A percentile compares a stretch with the other conserved stretches of the same genome.
phyloP scores from a whole-genome alignment of 345 rosid genomes.

The Gossypium bickii region DNA sequence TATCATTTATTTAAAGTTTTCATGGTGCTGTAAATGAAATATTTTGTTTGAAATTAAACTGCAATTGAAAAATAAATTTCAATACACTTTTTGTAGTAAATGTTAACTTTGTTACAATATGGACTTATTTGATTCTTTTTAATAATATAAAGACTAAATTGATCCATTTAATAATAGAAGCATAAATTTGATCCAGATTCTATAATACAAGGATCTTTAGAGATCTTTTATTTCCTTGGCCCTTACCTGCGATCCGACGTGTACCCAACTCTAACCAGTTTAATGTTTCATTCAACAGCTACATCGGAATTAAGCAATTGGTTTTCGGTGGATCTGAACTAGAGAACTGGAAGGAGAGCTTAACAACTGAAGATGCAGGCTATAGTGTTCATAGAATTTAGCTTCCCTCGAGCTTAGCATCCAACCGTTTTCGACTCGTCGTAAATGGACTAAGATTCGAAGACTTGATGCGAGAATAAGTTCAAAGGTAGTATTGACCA shows the following conservation, averaged over 20 bases:
- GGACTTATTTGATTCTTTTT: too few relatives aligned
- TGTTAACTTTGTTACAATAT: too few relatives aligned
- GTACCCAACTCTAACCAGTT: background rate
- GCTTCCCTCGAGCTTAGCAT: background rate
- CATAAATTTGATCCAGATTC: too few relatives aligned
- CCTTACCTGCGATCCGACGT: background rate
- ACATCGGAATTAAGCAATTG: constrained; percentile 74
- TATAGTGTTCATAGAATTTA: constrained; percentile 68
- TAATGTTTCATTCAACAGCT: constrained; percentile 37
- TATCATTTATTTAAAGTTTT: too few relatives aligned
- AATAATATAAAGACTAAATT: too few relatives aligned
- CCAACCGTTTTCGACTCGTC: background rate
- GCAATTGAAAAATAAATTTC: too few relatives aligned
- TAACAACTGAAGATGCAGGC: constrained; percentile 68
- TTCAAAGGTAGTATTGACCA: background rate
- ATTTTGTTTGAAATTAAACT: too few relatives aligned
- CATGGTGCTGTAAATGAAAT: too few relatives aligned
- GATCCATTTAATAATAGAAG: too few relatives aligned
- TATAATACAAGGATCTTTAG: background rate
- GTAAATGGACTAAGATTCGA: background rate
- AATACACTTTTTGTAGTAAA: too few relatives aligned
- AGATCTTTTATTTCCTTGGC: background rate
- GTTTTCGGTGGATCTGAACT: constrained; percentile 83
- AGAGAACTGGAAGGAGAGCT: constrained; percentile 67
- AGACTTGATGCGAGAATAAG: too few relatives aligned